phyloP scores from a whole-genome alignment of 495 filamentous ascomycete genomes.

The Rhizodiscina lignyota region DNA sequence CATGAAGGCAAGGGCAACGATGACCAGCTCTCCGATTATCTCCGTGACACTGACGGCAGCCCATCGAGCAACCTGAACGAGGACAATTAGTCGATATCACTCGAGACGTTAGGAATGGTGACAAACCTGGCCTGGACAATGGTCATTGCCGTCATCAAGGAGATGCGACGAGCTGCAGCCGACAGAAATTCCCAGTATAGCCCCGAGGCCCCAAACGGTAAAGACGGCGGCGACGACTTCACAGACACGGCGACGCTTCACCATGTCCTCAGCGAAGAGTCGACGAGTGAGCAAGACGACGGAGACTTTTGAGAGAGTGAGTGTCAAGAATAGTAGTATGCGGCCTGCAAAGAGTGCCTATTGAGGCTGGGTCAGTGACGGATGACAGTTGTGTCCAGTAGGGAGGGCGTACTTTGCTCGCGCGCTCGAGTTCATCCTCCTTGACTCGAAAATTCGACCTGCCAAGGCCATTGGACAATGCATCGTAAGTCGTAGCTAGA shows the following conservation, averaged over 20 bases:
- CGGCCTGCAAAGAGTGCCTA: slow-evolving; percentile 4
- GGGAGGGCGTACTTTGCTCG: too few relatives aligned
- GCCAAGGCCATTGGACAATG: slow-evolving; percentile 5
- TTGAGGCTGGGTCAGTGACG: neutral
- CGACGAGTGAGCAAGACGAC: slow-evolving; percentile 14
- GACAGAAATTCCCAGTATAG: slow-evolving; percentile 5
- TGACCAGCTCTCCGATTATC: slow-evolving; percentile 8
- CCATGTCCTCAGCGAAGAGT: slow-evolving; percentile 8
- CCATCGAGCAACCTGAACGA: too few relatives aligned
- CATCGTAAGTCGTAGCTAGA: neutral
- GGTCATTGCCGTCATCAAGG: neutral
- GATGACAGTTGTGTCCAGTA: neutral
- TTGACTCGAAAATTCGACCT: too few relatives aligned
- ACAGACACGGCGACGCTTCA: slow-evolving; percentile 5
- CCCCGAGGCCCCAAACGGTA: slow-evolving; percentile 5
- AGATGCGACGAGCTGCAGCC: slow-evolving; percentile 4
- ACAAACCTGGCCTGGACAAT: slow-evolving; percentile 10
- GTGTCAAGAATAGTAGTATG: slow-evolving; percentile 7
- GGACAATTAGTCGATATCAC: too few relatives aligned
- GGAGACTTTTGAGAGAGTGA: slow-evolving; percentile 13
- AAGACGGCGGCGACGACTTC: slow-evolving; percentile 9
- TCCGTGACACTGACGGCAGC: too few relatives aligned
- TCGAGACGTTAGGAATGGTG: too few relatives aligned
- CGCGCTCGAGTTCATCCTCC: too few relatives aligned
- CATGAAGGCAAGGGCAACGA: slow-evolving; percentile 4